Evolutionary conservation across 257 asterid species (phyloP).

Genomic region (Fraxinus anomala): DNA sequence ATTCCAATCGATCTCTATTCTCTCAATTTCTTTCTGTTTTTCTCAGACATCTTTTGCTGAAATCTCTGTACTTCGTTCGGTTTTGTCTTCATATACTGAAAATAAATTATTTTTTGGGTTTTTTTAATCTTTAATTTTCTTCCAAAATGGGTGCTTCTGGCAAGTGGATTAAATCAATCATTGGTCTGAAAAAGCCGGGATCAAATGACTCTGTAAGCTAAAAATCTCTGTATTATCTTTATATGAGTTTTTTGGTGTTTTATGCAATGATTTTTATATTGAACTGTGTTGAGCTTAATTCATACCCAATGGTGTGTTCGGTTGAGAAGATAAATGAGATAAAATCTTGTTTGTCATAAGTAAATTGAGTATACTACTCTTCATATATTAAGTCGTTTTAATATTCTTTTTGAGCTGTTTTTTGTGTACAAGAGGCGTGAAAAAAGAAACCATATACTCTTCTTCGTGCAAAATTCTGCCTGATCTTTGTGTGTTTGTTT

Average conservation of each 20-base stretch:
- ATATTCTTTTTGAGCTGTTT: background rate
- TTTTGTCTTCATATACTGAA: background rate
- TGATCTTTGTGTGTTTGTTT: background rate
- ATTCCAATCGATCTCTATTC: background rate
- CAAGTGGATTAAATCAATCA: slow-evolving; percentile 50
- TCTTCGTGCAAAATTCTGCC: background rate
- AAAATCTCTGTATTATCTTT: background rate
- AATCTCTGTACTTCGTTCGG: slow-evolving; percentile 16
- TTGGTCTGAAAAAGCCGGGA: slow-evolving; percentile 35
- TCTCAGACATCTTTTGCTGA: slow-evolving; percentile 4
- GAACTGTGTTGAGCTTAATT: background rate
- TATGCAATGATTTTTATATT: too few relatives aligned
- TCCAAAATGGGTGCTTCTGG: slow-evolving; percentile 50
- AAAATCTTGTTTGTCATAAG: too few relatives aligned
- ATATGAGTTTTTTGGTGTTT: background rate
- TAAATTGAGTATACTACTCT: background rate
- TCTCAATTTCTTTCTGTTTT: background rate
- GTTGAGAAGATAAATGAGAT: background rate
- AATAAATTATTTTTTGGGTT: background rate
- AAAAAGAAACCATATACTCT: background rate
- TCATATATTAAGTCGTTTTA: background rate
- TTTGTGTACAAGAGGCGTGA: background rate
- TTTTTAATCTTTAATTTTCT: background rate
- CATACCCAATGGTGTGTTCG: background rate
- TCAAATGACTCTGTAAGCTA: slow-evolving; percentile 31